Evolutionary conservation across 768 basidiomycete genomes (phyloP).

Genomic region (Cyclocybe cylindracea): DNA sequence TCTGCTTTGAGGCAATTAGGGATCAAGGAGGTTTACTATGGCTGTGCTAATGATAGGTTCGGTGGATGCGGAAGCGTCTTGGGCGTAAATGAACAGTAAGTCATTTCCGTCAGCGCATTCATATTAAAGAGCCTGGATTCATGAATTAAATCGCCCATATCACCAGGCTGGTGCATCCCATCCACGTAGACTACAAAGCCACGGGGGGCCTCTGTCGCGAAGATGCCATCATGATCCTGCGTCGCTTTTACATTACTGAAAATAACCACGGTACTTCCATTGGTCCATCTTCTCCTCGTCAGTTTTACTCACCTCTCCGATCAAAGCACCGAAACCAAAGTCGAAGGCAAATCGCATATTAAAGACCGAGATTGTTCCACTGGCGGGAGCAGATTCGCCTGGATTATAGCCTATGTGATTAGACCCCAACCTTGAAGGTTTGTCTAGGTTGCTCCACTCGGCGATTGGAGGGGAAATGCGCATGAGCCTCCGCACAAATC

Average conservation of each 20-base stretch:
- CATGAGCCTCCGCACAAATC: too few relatives aligned
- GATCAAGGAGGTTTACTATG: constrained; percentile 87
- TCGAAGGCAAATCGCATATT: constrained; percentile 83
- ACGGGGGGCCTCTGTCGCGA: constrained; percentile 76
- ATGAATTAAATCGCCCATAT: neutral
- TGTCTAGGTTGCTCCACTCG: neutral
- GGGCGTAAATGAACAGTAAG: constrained; percentile 77
- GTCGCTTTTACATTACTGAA: constrained; percentile 91
- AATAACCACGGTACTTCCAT: constrained; percentile 75
- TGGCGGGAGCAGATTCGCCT: neutral
- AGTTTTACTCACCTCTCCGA: constrained; percentile 11
- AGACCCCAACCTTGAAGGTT: neutral
- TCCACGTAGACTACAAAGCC: constrained; percentile 74
- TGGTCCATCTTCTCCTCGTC: constrained; percentile 7
- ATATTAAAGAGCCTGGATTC: neutral
- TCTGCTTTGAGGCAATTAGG: constrained; percentile 93
- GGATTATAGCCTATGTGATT: neutral
- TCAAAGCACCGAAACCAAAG: constrained; percentile 83
- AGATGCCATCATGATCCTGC: constrained; percentile 83
- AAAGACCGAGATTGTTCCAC: constrained; percentile 72
- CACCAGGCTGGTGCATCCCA: constrained; percentile 68
- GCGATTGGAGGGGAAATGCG: neutral
- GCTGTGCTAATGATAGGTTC: constrained; percentile 94
- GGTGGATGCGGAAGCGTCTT: constrained; percentile 96
- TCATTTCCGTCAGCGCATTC: constrained; percentile 10